Evolutionary conservation across 495 filamentous ascomycete species (phyloP), one percentile per base, ranked within the genome.

Genomic region (Lophium mytilinum): DNA sequence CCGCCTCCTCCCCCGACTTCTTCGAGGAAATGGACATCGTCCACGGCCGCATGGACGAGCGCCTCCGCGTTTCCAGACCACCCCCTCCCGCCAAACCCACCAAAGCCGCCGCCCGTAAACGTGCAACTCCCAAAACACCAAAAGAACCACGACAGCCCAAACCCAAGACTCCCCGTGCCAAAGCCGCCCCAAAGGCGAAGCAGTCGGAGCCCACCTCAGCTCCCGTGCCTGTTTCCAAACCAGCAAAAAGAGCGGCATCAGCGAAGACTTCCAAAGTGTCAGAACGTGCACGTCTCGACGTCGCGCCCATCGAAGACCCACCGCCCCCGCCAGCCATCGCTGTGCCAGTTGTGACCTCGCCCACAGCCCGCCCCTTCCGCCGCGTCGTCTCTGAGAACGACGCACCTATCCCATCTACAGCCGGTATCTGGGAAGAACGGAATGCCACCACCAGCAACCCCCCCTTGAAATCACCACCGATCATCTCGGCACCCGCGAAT

Each of bases 41-140:
- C 10, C 50, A 62, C 19, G 57, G 61, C 3, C 43, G 63, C 12
- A 57, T 66, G 54, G 64, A 64, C 47, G 42, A 55, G 34, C 52
- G 45, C 17, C 53, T 66, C 21, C 45, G 11, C 45, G 12, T 19
- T 24, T 12, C 45, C 45, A 48, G 10, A 41, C 39, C 24, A 6
- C 24, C 24, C 2, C 24, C 24, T 30, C 46, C 15, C 4, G 46
- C 46, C 3, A 15, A 15, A 30, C 46, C 46, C 5, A 15, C 46
- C 12, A 49, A 14, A 24, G 19, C 46, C 46, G 24, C 24, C 24
- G 3, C 2, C 3, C 24, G 24, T 30, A 30, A 30, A 30, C 24
- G 24, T 30, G 24, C 24, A 30, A 30, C 24, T 30, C 24, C 24
- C 24, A 30, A 30, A 30, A 30, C 24, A 6, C 24, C 24, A 6